These are phyloP conservation scores for Onygenales sp. DNA, from an alignment of 2,329 filamentous ascomycete genomes.

Conservation along the genomic window DNA sequence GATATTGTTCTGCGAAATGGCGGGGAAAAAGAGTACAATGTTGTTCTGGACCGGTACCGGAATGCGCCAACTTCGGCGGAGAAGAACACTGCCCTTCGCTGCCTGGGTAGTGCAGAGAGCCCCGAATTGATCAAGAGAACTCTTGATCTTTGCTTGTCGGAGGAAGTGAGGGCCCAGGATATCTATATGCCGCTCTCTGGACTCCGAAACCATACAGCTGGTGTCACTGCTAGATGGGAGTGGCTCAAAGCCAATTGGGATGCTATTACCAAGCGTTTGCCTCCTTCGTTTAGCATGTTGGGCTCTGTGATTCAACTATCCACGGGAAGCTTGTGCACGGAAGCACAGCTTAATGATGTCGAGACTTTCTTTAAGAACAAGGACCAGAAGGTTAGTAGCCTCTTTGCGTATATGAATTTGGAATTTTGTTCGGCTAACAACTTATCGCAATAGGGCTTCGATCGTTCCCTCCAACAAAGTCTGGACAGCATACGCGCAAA, in stretches of 20 bases:
- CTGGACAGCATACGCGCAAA: conserved; percentile 78
- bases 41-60: conserved; percentile 65
- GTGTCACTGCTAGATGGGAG: conserved; percentile 68
- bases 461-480: conserved; percentile 82
- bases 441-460: conserved; percentile 50
- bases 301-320: conserved; percentile 74
- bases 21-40: conserved; percentile 76
- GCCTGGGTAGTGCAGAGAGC: conserved; percentile 67
- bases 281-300: conserved; percentile 78
- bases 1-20: conserved; percentile 75
- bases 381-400: conserved; percentile 58
- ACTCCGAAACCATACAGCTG: conserved; percentile 65
- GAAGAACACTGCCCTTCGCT: conserved; percentile 81
- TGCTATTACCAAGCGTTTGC: conserved; percentile 68
- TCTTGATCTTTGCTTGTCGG: conserved; percentile 62
- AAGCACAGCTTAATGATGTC: conserved; percentile 65
- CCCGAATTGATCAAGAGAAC: conserved; percentile 75
- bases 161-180: conserved; percentile 87
- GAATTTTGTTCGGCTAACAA: conserved; percentile 9
- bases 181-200: conserved; percentile 80
- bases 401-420: neutral
- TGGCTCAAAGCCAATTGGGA: conserved; percentile 90
- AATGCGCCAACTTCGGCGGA: conserved; percentile 71
- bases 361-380: conserved; percentile 72
- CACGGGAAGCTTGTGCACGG: conserved; percentile 68